phyloP scores from a whole-genome alignment of 805 yeast genomes.

The Wickerhamiella siamensis region DNA sequence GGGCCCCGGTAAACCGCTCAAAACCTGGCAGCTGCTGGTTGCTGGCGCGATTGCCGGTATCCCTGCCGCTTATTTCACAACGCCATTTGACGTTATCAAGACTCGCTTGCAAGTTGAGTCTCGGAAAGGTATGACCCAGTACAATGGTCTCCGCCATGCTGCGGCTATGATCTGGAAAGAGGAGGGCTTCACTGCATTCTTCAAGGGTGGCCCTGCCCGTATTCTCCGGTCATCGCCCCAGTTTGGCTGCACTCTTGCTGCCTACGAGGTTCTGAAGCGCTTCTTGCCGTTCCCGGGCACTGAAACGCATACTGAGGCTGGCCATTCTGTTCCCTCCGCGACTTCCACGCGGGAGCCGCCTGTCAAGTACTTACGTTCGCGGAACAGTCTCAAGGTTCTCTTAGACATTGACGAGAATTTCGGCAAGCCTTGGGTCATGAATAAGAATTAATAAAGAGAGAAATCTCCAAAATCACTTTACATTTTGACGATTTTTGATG shows the following conservation, averaged over 20 bases:
- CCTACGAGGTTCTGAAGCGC: conserved; percentile 79
- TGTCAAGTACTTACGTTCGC: conserved; percentile 27
- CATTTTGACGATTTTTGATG: background rate
- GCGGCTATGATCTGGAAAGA: conserved; percentile 57
- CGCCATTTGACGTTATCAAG: conserved; percentile 94
- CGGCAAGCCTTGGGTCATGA: conserved; percentile 23
- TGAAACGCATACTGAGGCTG: conserved; percentile 28
- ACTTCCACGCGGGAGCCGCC: conserved; percentile 18
- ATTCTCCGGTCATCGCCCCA: conserved; percentile 93
- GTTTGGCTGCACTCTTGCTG: conserved; percentile 95
- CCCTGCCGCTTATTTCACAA: conserved; percentile 92
- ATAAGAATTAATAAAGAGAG: background rate
- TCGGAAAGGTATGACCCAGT: conserved; percentile 60
- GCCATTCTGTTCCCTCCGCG: conserved; percentile 29
- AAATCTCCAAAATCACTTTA: no score
- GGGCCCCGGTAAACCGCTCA: conserved; percentile 60
- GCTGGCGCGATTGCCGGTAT: conserved; percentile 96
- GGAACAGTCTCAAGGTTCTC: conserved; percentile 30
- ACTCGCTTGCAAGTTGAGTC: conserved; percentile 84
- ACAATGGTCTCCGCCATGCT: conserved; percentile 67
- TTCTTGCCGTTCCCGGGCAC: conserved; percentile 49
- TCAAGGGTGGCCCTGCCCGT: conserved; percentile 94
- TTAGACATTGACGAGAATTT: conserved; percentile 33
- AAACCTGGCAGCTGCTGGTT: conserved; percentile 67
- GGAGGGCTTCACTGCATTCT: conserved; percentile 76